Base-by-base conservation (phyloP, 2,329 filamentous ascomycete genomes). In the Alternaria brassicae region DNA sequence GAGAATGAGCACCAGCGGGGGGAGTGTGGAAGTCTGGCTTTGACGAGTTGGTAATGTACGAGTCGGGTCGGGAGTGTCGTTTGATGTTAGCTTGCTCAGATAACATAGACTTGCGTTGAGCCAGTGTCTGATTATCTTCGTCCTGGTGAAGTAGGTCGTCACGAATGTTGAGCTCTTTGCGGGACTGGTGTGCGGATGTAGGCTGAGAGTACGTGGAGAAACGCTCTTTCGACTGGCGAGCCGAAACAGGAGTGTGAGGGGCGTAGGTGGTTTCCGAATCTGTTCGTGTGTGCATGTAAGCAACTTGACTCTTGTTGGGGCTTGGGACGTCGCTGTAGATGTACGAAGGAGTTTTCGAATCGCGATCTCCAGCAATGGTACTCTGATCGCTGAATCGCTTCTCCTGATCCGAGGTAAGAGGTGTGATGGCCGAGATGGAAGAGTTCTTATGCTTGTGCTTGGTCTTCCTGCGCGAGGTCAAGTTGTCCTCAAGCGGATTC, bases 401-500 rank as follows among this genome's bases (percentile, higher is more conserved):
- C 64, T 91, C 87, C 61, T 91, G 86, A 9, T 76, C 71, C 1
- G 62, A 68, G 8, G 74, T 77, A 8, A 78, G 68, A n/a, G 74
- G 69, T 3, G 82, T 81, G 3, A 83, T 81, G 15, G 74, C 69
- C 1, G 77, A 77, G 10, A 80, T 71, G 15, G 86, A 83, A 0
- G 84, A 86, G 66, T 86, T 87, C 74, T 91, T 93, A 72, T 90
- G 87, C 82, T 93, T 93, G 79, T 96, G 92, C 69, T 81, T 78
- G 66, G 77, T 72, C 79, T 83, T 57, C 79, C 81, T 70, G 23
- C 89, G 86, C 10, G 91, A 88, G 1, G 93, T 97, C 58, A 96
- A 81, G 70, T 94, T 89, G 66, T 91, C 88, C 75, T 97, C 93
- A 13, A 98, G 83, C 2, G 94, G 94, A 75, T 98, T 98, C 91